phyloP scores from a whole-genome alignment of 2,329 filamentous ascomycete genomes.

The Helotiales sp. region DNA sequence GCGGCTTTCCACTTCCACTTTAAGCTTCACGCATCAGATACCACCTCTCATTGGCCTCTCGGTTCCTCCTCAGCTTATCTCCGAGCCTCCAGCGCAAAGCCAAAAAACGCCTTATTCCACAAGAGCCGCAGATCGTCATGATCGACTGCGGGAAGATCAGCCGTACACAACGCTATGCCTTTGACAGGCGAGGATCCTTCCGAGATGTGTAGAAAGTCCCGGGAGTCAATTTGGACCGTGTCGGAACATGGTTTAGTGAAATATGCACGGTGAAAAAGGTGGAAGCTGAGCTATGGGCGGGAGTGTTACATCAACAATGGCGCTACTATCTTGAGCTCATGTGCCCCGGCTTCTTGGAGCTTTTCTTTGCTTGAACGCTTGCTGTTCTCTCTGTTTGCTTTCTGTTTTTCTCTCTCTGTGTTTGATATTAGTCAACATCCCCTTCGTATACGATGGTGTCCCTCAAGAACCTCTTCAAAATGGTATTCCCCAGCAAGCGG shows the following conservation, averaged over 20 bases:
- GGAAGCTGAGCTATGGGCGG: not conserved
- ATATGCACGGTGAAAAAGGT: constrained; percentile 1
- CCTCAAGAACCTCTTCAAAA: constrained; percentile 1
- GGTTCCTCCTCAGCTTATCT: too few relatives aligned
- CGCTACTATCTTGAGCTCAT: not conserved
- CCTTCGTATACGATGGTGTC: not conserved
- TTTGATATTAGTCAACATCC: not conserved
- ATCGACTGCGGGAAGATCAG: constrained; percentile 1
- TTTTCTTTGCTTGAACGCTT: not conserved
- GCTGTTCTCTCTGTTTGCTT: not conserved
- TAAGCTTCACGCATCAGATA: too few relatives aligned
- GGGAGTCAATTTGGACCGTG: not conserved
- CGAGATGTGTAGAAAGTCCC: not conserved
- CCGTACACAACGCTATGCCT: not conserved
- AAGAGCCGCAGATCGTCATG: not conserved
- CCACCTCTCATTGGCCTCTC: too few relatives aligned
- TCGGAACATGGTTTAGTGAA: not conserved
- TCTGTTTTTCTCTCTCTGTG: not conserved
- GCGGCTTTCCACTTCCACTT: too few relatives aligned
- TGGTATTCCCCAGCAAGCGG: constrained; percentile 3
- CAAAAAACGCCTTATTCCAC: not conserved
- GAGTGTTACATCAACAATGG: not conserved
- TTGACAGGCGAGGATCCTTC: constrained; percentile 3
- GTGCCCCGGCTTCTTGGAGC: not conserved
- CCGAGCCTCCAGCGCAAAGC: too few relatives aligned